These are phyloP conservation scores for Trichoderma hamatum DNA, from an alignment of 2,329 filamentous ascomycete species.

Conservation along the genomic window DNA sequence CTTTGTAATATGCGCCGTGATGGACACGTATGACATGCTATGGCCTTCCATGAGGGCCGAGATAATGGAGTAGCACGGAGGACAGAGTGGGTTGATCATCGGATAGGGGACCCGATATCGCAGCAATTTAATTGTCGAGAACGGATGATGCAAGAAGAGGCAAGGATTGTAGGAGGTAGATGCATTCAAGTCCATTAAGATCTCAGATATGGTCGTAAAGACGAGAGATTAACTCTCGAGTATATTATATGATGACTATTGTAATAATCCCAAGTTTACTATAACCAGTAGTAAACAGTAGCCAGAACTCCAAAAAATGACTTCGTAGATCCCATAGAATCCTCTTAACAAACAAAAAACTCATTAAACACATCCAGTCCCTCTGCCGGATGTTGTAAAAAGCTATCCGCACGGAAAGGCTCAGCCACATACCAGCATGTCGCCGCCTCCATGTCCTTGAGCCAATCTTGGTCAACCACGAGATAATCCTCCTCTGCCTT, in stretches of 20 bases:
- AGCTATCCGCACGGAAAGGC: constrained; percentile 17
- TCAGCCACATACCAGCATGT: constrained; percentile 23
- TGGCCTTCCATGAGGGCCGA: not conserved
- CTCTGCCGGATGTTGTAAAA: constrained; percentile 5
- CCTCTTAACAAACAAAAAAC: not conserved
- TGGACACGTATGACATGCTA: not conserved
- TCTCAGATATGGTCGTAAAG: not conserved
- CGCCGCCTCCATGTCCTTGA: constrained; percentile 20
- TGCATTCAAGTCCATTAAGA: not conserved
- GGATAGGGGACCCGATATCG: constrained; percentile 3
- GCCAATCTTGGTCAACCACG: constrained; percentile 11
- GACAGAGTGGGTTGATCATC: not conserved
- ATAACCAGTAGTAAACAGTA: not conserved
- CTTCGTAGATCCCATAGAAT: not conserved
- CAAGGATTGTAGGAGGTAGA: not conserved
- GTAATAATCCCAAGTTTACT: not conserved
- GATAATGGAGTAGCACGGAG: not conserved
- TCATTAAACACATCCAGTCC: constrained; percentile 15
- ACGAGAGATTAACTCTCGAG: not conserved
- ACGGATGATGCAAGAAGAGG: not conserved
- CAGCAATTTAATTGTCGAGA: not conserved
- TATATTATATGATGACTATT: not conserved
- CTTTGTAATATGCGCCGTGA: not conserved
- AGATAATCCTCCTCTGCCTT: constrained; percentile 5
- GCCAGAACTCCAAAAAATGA: not conserved